These are phyloP conservation scores for Chondrostereum purpureum DNA, from an alignment of 1,284 basidiomycete species.

Conservation along the genomic window DNA sequence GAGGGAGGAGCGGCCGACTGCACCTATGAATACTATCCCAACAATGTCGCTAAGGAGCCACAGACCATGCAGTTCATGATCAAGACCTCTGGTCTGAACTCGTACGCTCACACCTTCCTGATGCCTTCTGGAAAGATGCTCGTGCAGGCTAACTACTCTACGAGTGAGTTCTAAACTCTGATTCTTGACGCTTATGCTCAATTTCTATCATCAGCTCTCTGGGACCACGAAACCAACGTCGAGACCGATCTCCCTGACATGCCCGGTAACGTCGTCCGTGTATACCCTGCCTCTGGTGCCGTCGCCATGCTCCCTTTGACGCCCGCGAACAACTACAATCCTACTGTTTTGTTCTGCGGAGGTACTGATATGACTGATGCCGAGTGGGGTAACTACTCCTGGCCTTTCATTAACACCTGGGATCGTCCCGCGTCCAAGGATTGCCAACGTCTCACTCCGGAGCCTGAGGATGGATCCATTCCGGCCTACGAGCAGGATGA, in stretches of 20 bases:
- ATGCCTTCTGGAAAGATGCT: constrained; percentile 82
- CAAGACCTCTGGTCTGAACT: constrained; percentile 82
- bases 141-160: constrained; percentile 80
- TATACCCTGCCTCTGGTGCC: constrained; percentile 81
- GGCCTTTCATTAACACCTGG: constrained; percentile 48
- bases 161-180: constrained; percentile 38
- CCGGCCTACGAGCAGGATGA: constrained; percentile 56
- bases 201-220: constrained; percentile 31
- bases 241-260: constrained; percentile 46
- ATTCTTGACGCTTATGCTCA: constrained; percentile 13
- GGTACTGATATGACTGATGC: constrained; percentile 59
- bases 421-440: constrained; percentile 41
- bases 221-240: constrained; percentile 41
- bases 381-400: constrained; percentile 56
- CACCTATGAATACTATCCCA: constrained; percentile 82
- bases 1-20: constrained; percentile 64
- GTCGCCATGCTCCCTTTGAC: constrained; percentile 78
- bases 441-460: constrained; percentile 62
- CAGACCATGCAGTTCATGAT: constrained; percentile 74
- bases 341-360: constrained; percentile 76
- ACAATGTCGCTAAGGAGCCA: constrained; percentile 40
- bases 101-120: constrained; percentile 83
- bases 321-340: constrained; percentile 73
- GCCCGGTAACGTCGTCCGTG: constrained; percentile 55
- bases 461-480: constrained; percentile 47